Evolutionary conservation across 2,329 filamentous ascomycete genomes (phyloP).

Genomic region (Phialocephala subalpina): DNA sequence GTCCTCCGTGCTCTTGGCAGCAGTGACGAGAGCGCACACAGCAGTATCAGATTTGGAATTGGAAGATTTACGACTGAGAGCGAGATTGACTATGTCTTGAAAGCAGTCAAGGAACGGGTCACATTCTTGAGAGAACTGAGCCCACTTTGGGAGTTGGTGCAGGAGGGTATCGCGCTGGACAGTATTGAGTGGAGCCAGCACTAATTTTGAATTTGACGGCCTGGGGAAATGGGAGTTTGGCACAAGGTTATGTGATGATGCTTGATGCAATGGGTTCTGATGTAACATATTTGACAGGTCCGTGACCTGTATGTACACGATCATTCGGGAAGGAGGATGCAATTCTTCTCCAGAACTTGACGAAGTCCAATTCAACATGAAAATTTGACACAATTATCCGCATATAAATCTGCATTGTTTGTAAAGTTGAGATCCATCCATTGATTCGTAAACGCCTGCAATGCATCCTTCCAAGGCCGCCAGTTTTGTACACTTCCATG

Average conservation of each 20-base stretch:
- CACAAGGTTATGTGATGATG: slow-evolving; percentile 16
- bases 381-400: background rate
- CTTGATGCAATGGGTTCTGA: slow-evolving; percentile 11
- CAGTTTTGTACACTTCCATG: slow-evolving; percentile 10
- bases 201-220: slow-evolving; percentile 51
- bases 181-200: slow-evolving; percentile 99
- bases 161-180: slow-evolving; percentile 94
- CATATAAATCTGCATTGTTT: background rate
- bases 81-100: slow-evolving; percentile 97
- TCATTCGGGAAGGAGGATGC: slow-evolving; percentile 22
- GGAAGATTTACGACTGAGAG: slow-evolving; percentile 94
- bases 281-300: slow-evolving; percentile 26
- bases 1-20: slow-evolving; percentile 93
- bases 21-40: slow-evolving; percentile 97
- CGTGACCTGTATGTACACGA: slow-evolving; percentile 26
- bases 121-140: slow-evolving; percentile 93
- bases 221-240: slow-evolving; percentile 13
- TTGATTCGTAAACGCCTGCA: slow-evolving; percentile 31
- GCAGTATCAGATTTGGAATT: slow-evolving; percentile 97
- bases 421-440: slow-evolving; percentile 34
- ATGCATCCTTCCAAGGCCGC: slow-evolving; percentile 22
- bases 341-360: slow-evolving; percentile 16
- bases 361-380: background rate
- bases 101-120: slow-evolving; percentile 90
- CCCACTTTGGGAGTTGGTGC: slow-evolving; percentile 96